phyloP scores from a whole-genome alignment of 1,284 basidiomycete genomes.

The Ustanciosporium gigantosporum region DNA sequence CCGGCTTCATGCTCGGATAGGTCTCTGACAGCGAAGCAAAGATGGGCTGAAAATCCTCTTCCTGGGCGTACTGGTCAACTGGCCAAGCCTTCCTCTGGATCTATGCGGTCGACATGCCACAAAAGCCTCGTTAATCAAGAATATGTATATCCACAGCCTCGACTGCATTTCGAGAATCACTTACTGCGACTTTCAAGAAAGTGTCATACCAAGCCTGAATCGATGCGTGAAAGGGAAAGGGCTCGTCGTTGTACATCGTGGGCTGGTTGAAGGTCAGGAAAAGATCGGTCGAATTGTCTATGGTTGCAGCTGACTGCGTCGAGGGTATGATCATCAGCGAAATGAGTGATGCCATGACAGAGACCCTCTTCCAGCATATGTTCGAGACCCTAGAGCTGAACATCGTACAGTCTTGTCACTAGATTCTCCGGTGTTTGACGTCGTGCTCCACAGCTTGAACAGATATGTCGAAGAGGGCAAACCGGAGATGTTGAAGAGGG shows the following conservation, averaged over 20 bases:
- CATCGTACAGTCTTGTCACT: too few species aligned
- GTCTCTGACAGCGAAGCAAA: constrained; percentile 7
- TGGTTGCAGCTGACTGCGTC: neutral
- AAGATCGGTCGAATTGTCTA: constrained; percentile 18
- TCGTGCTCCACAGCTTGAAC: too few species aligned
- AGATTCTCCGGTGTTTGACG: too few species aligned
- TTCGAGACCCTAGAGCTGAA: too few species aligned
- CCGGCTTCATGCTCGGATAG: constrained; percentile 8
- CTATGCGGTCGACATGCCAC: neutral
- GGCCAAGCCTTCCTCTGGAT: constrained; percentile 27
- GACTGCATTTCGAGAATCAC: too few species aligned
- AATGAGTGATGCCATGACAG: too few species aligned
- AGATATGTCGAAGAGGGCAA: too few species aligned
- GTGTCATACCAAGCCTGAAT: constrained; percentile 22
- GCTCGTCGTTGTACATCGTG: constrained; percentile 13
- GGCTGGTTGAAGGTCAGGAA: constrained; percentile 11
- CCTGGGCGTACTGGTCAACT: constrained; percentile 16
- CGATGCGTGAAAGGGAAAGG: constrained; percentile 19
- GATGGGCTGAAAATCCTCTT: constrained; percentile 20
- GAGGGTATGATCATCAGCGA: too few species aligned
- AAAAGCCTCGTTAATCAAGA: too few species aligned
- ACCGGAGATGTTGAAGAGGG: too few species aligned
- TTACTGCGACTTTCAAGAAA: constrained; percentile 22
- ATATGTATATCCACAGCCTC: neutral
- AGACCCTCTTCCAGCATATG: too few species aligned